A percentile compares a stretch with the other conserved stretches of the same genome.
Evolutionary conservation across 495 filamentous ascomycete genomes (phyloP).

Genomic region (Ramalina intermedia): DNA sequence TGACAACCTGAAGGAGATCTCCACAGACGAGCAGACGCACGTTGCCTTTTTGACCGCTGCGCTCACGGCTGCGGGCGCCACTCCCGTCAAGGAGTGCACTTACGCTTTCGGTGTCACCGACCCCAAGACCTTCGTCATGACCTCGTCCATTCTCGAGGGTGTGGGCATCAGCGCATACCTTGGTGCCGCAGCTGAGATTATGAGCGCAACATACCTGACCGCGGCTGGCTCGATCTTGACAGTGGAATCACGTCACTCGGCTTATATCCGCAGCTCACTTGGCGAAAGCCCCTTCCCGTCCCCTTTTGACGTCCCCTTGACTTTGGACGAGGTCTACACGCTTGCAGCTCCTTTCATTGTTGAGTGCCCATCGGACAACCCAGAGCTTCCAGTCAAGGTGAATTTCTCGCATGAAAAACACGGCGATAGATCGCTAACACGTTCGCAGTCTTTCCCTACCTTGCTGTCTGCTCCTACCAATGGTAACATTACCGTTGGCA

Average conservation of each 20-base stretch:
- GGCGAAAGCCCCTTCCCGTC: conserved; percentile 36
- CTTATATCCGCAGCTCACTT: conserved; percentile 39
- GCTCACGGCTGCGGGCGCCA: conserved; percentile 31
- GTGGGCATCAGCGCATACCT: conserved; percentile 45
- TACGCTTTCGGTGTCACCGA: conserved; percentile 43
- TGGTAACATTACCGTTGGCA: conserved; percentile 11
- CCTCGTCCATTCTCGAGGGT: conserved; percentile 41
- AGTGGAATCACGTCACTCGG: conserved; percentile 45
- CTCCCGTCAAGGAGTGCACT: conserved; percentile 36
- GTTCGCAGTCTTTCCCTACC: conserved; percentile 31
- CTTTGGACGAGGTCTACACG: conserved; percentile 44
- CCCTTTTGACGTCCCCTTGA: conserved; percentile 42
- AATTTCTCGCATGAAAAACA: neutral
- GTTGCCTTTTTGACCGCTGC: conserved; percentile 40
- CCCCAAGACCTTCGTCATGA: conserved; percentile 30
- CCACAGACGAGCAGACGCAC: conserved; percentile 41
- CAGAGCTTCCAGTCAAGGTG: conserved; percentile 37
- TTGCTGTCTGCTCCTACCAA: conserved; percentile 19
- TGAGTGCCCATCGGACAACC: conserved; percentile 39
- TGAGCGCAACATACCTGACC: conserved; percentile 37
- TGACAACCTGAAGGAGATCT: conserved; percentile 30
- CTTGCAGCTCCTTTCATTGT: conserved; percentile 45
- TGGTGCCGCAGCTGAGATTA: conserved; percentile 44
- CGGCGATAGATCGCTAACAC: neutral
- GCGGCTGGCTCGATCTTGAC: conserved; percentile 48